Evolutionary conservation across 768 basidiomycete species (phyloP).

Genomic region (Chalciporus chontae): DNA sequence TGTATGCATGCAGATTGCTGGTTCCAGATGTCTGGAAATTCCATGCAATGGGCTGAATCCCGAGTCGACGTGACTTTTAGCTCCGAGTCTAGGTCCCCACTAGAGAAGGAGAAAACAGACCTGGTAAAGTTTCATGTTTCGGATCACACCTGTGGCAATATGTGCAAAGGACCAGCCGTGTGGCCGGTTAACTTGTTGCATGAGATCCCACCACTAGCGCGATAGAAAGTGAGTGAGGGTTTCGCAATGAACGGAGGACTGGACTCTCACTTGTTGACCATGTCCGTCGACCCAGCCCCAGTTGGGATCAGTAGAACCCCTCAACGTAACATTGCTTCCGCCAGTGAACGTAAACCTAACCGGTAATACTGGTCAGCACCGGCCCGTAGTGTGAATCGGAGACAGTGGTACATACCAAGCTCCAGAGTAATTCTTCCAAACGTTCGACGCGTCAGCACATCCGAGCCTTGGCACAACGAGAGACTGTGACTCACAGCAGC

Average conservation of each 20-base stretch:
- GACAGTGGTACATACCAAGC: neutral
- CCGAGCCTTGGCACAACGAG: no score
- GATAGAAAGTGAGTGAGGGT: no score
- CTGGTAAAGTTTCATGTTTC: conserved; percentile 56
- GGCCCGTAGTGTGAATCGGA: neutral
- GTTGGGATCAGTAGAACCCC: conserved; percentile 49
- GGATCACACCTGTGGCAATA: conserved; percentile 51
- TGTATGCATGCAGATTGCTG: conserved; percentile 47
- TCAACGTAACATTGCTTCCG: conserved; percentile 55
- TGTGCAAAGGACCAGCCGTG: conserved; percentile 52
- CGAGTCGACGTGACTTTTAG: neutral
- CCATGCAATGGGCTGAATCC: conserved; percentile 35
- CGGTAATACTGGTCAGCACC: neutral
- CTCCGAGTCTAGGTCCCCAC: neutral
- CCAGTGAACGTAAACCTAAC: conserved; percentile 53
- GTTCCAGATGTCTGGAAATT: conserved; percentile 53
- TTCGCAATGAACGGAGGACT: no score
- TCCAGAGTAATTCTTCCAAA: conserved; percentile 38
- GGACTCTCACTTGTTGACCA: conserved; percentile 26
- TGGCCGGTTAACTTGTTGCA: conserved; percentile 51
- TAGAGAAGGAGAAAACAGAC: conserved; percentile 21
- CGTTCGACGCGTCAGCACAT: neutral
- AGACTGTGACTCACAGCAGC: conserved; percentile 35
- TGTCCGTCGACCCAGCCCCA: conserved; percentile 68
- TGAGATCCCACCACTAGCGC: conserved; percentile 34